These are phyloP conservation scores for Leishmania gerbilli DNA, from an alignment of 208 protist genomes.

Conservation along the genomic window DNA sequence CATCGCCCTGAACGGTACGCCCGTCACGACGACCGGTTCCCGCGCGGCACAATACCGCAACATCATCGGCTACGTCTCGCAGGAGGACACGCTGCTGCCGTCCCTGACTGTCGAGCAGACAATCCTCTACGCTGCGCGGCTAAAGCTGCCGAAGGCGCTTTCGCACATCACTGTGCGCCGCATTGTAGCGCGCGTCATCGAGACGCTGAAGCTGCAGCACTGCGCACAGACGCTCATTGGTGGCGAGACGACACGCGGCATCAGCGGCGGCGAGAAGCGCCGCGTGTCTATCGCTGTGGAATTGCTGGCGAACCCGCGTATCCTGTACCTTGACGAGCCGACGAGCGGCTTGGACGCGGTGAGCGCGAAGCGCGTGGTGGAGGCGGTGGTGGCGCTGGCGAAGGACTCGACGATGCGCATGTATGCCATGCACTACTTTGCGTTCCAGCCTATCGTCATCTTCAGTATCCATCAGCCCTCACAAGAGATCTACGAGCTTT, in stretches of 20 bases:
- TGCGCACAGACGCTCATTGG: conserved; percentile 84
- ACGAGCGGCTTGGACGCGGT: conserved; percentile 90
- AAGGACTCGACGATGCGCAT: conserved; percentile 81
- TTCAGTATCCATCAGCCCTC: conserved; percentile 94
- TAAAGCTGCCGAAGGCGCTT: conserved; percentile 90
- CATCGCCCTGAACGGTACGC: conserved; percentile 77
- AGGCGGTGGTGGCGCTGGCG: conserved; percentile 81
- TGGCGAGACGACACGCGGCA: conserved; percentile 67
- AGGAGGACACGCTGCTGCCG: conserved; percentile 92
- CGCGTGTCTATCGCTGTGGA: conserved; percentile 93
- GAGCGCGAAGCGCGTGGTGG: conserved; percentile 80
- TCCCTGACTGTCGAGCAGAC: conserved; percentile 87
- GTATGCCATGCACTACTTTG: conserved; percentile 87
- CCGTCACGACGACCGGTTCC: conserved; percentile 28
- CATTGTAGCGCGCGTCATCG: conserved; percentile 74
- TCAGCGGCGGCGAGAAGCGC: conserved; percentile 92
- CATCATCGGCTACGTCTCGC: conserved; percentile 91
- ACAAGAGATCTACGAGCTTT: conserved; percentile 85
- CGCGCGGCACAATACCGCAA: conserved; percentile 65
- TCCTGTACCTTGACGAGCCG: conserved; percentile 93
- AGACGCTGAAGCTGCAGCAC: conserved; percentile 64
- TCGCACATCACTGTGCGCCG: conserved; percentile 58
- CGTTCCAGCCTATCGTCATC: conserved; percentile 88
- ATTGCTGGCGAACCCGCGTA: conserved; percentile 88
- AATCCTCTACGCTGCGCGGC: conserved; percentile 84